phyloP scores from a whole-genome alignment of 2,329 filamentous ascomycete genomes.

The Plenodomus tracheiphilus region DNA sequence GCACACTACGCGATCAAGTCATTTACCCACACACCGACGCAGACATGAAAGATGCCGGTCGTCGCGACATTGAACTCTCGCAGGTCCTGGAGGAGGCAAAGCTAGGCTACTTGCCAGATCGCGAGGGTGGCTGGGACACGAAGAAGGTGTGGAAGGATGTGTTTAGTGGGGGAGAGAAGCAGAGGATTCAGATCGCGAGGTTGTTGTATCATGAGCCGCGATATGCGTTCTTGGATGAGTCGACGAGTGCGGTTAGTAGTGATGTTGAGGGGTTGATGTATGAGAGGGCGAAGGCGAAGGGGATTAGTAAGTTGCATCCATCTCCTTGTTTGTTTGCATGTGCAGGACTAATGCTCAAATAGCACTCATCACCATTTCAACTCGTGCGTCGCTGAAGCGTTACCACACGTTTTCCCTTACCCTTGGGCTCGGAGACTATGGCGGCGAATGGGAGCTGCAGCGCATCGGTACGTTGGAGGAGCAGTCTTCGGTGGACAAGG shows the following conservation, averaged over 20 bases:
- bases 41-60: constrained; percentile 84
- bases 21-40: constrained; percentile 95
- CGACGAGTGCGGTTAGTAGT: constrained; percentile 88
- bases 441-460: constrained; percentile 90
- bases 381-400: constrained; percentile 88
- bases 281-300: constrained; percentile 87
- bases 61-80: constrained; percentile 77
- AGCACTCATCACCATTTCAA: constrained; percentile 94
- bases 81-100: constrained; percentile 79
- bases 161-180: constrained; percentile 95
- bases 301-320: constrained; percentile 73
- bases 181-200: constrained; percentile 87
- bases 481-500: constrained; percentile 90
- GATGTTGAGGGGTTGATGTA: constrained; percentile 95
- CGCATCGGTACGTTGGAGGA: constrained; percentile 91
- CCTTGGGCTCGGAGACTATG: constrained; percentile 77
- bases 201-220: constrained; percentile 92
- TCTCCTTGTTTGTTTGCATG: background rate
- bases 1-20: constrained; percentile 92
- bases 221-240: constrained; percentile 94
- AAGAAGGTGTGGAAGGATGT: constrained; percentile 99
- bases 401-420: constrained; percentile 93
- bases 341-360: background rate
- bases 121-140: constrained; percentile 96
- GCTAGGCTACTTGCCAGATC: constrained; percentile 84